Evolutionary conservation across 108 stramenopile genomes (phyloP).

Genomic region (Cyclotella atomus): DNA sequence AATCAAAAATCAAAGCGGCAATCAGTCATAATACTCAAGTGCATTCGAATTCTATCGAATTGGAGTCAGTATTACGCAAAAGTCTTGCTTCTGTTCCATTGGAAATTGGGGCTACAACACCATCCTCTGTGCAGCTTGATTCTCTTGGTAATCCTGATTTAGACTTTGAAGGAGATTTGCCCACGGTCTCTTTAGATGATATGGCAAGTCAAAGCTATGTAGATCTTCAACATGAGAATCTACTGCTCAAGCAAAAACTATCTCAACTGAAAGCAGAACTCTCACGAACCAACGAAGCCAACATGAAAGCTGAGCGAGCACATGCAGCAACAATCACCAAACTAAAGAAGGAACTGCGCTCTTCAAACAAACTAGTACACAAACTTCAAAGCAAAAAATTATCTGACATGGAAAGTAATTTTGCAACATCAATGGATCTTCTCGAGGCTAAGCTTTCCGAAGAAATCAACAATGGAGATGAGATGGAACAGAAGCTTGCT

Average conservation of each 20-base stretch:
- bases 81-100: neutral
- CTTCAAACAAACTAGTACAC: neutral
- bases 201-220: neutral
- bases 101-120: neutral
- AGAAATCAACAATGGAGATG: constrained; percentile 7
- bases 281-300: neutral
- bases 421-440: neutral
- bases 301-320: neutral
- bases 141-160: neutral
- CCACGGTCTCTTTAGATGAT: neutral
- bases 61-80: neutral
- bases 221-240: neutral
- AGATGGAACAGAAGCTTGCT: neutral
- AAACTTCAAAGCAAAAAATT: constrained; percentile 1
- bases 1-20: constrained; percentile 7
- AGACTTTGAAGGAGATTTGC: neutral
- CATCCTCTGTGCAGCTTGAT: neutral
- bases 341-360: neutral
- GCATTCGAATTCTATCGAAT: neutral
- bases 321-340: neutral
- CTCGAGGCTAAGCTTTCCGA: constrained; percentile 5
- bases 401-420: constrained; percentile 8
- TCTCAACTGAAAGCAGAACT: neutral
- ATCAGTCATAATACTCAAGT: neutral
- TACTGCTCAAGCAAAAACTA: neutral